Evolutionary conservation across 495 filamentous ascomycete species (phyloP), one percentile per base, ranked within the genome.

Genomic region (Penicillium dipodomyicola): DNA sequence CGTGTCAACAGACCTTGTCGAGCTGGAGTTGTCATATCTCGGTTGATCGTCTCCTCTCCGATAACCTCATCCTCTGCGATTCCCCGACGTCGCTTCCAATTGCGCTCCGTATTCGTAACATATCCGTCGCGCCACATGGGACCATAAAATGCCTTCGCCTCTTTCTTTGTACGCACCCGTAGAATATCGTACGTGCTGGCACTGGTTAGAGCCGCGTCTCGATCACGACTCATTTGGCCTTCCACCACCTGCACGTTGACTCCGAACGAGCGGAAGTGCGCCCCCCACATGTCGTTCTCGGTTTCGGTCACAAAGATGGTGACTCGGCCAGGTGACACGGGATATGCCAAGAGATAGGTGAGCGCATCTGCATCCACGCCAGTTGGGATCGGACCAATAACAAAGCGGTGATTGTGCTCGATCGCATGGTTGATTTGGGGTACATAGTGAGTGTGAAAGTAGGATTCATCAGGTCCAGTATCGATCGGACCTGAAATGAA

Each of bases 81-180:
- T 27, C 64, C 64, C 14, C 61, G 42, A 11, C 67, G 43, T 17
- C 64, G 58, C 52, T 62, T 65, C 64, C 64, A 69, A 51, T 69
- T 71, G 41, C 61, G 46, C 58, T 72, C 67, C 4, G 70, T 72
- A 52, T 72, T 72, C 2, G 68, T 70, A 6, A 71, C 55, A 51
- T 62, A 41, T 3, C 63, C 64, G 5, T 49, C 50, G 5, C 61
- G 47, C 39, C 49, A 65, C n/a, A 60, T 32, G 1, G 23, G 12
- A 3, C 65, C 68, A 46, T 67, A 71, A 5, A 72, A 67, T 9
- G 2, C 56, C 50, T 32, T 45, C 8, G 59, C 63, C 40, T 72
- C 67, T 0, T 56, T 43, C 17, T 43, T 32, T 8, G 61, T 68
- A 23, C 64, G 53, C 43, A 61, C 58, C 1, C 69, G 59, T 4